phyloP scores from a whole-genome alignment of 2,329 filamentous ascomycete species.

The Beauveria rudraprayagi region DNA sequence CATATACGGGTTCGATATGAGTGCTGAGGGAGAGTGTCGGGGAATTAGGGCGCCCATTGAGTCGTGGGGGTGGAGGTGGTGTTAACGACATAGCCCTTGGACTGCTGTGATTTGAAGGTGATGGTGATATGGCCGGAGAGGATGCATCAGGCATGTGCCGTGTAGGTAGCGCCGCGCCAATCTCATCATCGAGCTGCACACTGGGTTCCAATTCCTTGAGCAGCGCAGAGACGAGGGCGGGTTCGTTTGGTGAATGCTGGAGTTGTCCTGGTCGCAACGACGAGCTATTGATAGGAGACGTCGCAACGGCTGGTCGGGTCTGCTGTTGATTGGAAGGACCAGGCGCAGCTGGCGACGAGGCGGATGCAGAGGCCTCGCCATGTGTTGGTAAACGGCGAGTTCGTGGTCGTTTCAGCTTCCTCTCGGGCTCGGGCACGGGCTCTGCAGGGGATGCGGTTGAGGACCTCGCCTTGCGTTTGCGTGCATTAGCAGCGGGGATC shows the following conservation, averaged over 20 bases:
- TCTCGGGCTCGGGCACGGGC: conserved; percentile 61
- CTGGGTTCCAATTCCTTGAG: conserved; percentile 77
- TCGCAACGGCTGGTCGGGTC: conserved; percentile 9
- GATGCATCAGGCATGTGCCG: conserved; percentile 28
- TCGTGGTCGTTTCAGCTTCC: conserved; percentile 80
- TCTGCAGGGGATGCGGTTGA: conserved; percentile 63
- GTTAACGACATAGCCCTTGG: conserved; percentile 60
- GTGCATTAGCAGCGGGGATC: conserved; percentile 39
- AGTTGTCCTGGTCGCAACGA: neutral
- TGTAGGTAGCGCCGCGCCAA: conserved; percentile 19
- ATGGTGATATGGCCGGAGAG: conserved; percentile 61
- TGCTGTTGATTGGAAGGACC: conserved; percentile 15
- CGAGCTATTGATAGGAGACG: conserved; percentile 1
- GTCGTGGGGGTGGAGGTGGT: conserved; percentile 56
- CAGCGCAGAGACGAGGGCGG: conserved; percentile 79
- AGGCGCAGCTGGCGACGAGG: conserved; percentile 24
- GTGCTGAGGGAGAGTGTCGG: conserved; percentile 61
- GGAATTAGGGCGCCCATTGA: conserved; percentile 49
- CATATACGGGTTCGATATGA: conserved; percentile 64
- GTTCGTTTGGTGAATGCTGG: conserved; percentile 36
- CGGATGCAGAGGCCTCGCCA: conserved; percentile 39
- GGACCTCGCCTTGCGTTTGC: conserved; percentile 69
- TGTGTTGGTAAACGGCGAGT: conserved; percentile 56
- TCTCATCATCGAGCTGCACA: conserved; percentile 50
- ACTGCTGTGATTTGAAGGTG: conserved; percentile 56